Evolutionary conservation across 805 yeast species (phyloP).

Genomic region (Saturnispora hagleri): DNA sequence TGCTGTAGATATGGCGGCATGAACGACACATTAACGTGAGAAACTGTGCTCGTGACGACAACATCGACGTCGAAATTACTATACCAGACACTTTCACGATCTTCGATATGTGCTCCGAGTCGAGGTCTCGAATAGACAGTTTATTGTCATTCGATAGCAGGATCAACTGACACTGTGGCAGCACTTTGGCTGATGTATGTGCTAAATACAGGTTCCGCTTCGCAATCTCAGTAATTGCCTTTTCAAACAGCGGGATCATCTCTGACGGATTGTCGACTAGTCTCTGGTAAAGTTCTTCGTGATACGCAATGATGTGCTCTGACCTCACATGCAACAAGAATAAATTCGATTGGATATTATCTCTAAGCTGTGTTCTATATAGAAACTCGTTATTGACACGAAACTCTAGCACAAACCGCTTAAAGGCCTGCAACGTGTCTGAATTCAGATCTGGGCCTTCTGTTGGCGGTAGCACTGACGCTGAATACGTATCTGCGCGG

Average conservation of each 20-base stretch:
- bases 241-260: constrained; percentile 77
- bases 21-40: constrained; percentile 79
- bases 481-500: constrained; percentile 60
- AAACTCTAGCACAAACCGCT: constrained; percentile 75
- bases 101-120: constrained; percentile 80
- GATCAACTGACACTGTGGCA: constrained; percentile 81
- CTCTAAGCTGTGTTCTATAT: constrained; percentile 86
- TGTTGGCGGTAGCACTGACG: constrained; percentile 84
- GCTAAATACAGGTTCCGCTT: constrained; percentile 52
- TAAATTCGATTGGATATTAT: constrained; percentile 69
- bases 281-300: constrained; percentile 80
- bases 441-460: constrained; percentile 52
- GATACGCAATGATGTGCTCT: constrained; percentile 78
- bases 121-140: constrained; percentile 69
- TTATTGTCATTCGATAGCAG: constrained; percentile 64
- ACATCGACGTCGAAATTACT: constrained; percentile 81
- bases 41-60: constrained; percentile 77
- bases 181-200: constrained; percentile 35
- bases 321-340: constrained; percentile 66
- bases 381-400: constrained; percentile 74
- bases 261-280: constrained; percentile 82
- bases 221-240: constrained; percentile 78
- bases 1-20: constrained; percentile 71
- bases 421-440: constrained; percentile 69
- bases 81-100: constrained; percentile 90